phyloP scores from a whole-genome alignment of 2,329 filamentous ascomycete genomes.

The Penicillium sclerotigenum region DNA sequence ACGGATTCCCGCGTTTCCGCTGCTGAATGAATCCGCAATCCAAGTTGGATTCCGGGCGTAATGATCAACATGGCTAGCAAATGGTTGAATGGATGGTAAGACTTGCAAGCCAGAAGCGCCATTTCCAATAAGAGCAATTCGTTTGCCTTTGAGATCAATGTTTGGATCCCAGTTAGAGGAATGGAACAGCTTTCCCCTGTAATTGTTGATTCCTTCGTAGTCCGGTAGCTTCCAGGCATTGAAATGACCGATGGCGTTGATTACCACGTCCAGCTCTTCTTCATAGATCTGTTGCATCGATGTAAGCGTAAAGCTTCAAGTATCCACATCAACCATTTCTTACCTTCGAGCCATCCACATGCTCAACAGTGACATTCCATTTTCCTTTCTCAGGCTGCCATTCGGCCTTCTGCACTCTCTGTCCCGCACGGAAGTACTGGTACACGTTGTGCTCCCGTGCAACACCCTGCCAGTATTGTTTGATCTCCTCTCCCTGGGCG shows the following conservation, averaged over 20 bases:
- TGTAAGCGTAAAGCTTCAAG: slow-evolving; percentile 15
- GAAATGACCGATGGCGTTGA: slow-evolving; percentile 64
- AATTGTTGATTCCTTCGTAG: slow-evolving; percentile 57
- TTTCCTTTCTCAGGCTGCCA: slow-evolving; percentile 55
- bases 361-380: slow-evolving; percentile 53
- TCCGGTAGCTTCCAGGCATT: slow-evolving; percentile 63
- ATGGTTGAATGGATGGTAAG: slow-evolving; percentile 40
- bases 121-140: slow-evolving; percentile 61
- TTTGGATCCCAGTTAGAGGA: slow-evolving; percentile 58
- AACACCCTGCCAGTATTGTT: slow-evolving; percentile 62
- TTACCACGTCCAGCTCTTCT: slow-evolving; percentile 58
- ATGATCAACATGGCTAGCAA: slow-evolving; percentile 55
- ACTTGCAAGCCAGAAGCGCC: slow-evolving; percentile 60
- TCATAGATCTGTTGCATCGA: slow-evolving; percentile 38
- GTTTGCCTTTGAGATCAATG: slow-evolving; percentile 50
- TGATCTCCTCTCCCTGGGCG: slow-evolving; percentile 64
- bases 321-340: neutral
- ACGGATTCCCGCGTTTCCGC: slow-evolving; percentile 44
- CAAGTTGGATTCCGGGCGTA: slow-evolving; percentile 65
- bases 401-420: slow-evolving; percentile 53
- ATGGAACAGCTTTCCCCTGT: slow-evolving; percentile 56
- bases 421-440: slow-evolving; percentile 54
- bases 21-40: slow-evolving; percentile 64
- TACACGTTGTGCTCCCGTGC: slow-evolving; percentile 65
- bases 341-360: slow-evolving; percentile 33